Conservation (phyloP, 2,329 filamentous ascomycete genomes). For the Alternaria ventricosa region DNA sequence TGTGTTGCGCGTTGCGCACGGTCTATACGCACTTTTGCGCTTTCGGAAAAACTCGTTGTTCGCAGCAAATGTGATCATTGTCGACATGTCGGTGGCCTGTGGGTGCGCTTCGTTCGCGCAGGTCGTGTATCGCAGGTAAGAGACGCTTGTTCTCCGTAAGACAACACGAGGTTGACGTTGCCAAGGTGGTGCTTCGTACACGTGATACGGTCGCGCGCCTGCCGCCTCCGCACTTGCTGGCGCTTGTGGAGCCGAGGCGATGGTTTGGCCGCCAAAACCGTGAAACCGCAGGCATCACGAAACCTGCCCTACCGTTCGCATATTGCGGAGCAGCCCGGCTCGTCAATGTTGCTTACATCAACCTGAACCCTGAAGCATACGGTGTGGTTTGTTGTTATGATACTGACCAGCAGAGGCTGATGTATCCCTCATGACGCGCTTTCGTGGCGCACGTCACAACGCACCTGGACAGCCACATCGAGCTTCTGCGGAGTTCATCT, state of each 20-base stretch:
- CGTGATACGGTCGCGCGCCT: slow-evolving; percentile 25
- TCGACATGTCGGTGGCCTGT: slow-evolving; percentile 41
- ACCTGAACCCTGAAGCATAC: neutral
- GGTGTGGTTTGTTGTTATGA: neutral
- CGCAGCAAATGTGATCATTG: slow-evolving; percentile 54
- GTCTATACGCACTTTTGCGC: slow-evolving; percentile 46
- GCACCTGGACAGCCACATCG: no score
- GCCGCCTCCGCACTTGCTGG: slow-evolving; percentile 32
- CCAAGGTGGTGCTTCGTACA: slow-evolving; percentile 21
- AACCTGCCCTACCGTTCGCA: neutral
- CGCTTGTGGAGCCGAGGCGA: slow-evolving; percentile 11
- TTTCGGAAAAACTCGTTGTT: slow-evolving; percentile 55
- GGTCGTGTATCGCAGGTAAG: slow-evolving; percentile 13
- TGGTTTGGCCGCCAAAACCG: slow-evolving; percentile 14
- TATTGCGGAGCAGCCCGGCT: neutral
- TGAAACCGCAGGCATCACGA: neutral
- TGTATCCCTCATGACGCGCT: no score
- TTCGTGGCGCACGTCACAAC: no score
- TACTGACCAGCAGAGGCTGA: neutral
- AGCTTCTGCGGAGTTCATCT: no score
- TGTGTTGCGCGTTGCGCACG: slow-evolving; percentile 22
- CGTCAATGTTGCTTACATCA: neutral
- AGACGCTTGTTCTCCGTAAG: slow-evolving; percentile 24
- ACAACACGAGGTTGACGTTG: slow-evolving; percentile 25
- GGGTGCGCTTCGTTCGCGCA: slow-evolving; percentile 11